phyloP scores from a whole-genome alignment of 106 monocot genomes.

The Posidonia australis region DNA sequence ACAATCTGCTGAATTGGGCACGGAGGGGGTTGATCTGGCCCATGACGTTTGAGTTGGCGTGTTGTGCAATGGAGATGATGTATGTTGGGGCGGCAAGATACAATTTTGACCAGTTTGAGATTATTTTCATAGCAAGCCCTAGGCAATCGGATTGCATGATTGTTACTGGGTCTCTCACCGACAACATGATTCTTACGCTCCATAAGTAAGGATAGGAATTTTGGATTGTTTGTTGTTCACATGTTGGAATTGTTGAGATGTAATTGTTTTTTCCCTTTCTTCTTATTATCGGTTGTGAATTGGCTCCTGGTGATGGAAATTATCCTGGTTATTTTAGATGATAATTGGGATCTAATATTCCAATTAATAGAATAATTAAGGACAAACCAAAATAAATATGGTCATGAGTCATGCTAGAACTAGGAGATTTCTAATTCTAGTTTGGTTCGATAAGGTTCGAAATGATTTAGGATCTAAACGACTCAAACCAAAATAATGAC shows the following conservation, averaged over 20 bases:
- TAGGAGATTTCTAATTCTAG: no score
- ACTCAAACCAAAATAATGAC: no score
- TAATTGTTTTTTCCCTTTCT: background rate
- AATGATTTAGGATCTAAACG: no score
- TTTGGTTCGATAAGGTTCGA: no score
- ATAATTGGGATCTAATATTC: background rate
- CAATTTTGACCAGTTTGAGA: slow-evolving; percentile 89
- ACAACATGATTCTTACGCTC: slow-evolving; percentile 47
- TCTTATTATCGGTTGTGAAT: no score
- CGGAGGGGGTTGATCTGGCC: slow-evolving; percentile 57
- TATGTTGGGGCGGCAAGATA: slow-evolving; percentile 84
- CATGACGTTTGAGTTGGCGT: slow-evolving; percentile 76
- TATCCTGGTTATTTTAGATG: background rate
- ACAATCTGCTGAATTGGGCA: slow-evolving; percentile 94
- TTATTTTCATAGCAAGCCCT: slow-evolving; percentile 92
- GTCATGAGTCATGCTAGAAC: no score
- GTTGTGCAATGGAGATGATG: slow-evolving; percentile 99
- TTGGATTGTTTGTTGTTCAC: background rate
- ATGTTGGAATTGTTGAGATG: background rate
- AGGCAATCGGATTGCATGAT: slow-evolving; percentile 99
- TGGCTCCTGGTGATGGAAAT: no score
- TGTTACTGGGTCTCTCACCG: slow-evolving; percentile 79
- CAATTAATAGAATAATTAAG: no score
- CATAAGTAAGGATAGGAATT: slow-evolving; percentile 46
- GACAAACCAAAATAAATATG: no score